Percentiles rank a stretch among this genome's conserved stretches.
Evolutionary conservation across 805 yeast species (phyloP).

Genomic region (Saturnispora besseyi): DNA sequence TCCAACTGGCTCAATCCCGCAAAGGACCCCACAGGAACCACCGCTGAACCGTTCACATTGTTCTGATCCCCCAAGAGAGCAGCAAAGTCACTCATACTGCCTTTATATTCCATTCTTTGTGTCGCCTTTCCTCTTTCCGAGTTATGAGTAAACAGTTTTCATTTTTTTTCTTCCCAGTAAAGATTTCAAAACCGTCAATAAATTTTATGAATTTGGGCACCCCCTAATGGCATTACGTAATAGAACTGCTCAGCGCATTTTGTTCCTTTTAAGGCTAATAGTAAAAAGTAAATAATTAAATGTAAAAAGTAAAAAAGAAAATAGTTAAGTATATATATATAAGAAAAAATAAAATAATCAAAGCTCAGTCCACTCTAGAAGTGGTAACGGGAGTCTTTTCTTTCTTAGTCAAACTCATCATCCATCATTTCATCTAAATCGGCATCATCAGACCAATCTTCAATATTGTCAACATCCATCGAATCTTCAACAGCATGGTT

Average conservation of each 20-base stretch:
- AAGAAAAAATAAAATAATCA: no score
- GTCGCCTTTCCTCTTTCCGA: background rate
- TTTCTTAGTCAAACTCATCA: slow-evolving; percentile 13
- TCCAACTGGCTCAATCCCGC: slow-evolving; percentile 5
- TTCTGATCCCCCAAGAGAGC: background rate
- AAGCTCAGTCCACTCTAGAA: no score
- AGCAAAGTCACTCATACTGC: slow-evolving; percentile 5
- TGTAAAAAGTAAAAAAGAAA: background rate
- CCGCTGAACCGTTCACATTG: background rate
- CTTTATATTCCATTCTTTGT: slow-evolving; percentile 2
- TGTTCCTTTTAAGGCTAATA: no score
- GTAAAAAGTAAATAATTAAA: background rate
- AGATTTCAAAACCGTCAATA: background rate
- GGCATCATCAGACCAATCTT: slow-evolving; percentile 54
- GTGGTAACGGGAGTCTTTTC: background rate
- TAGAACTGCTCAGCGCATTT: background rate
- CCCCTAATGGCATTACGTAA: no score
- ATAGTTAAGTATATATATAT: background rate
- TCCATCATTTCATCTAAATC: slow-evolving; percentile 37
- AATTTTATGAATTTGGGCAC: background rate
- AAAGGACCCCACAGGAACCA: slow-evolving; percentile 1
- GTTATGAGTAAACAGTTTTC: background rate
- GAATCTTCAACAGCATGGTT: slow-evolving; percentile 63
- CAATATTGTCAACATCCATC: slow-evolving; percentile 48
- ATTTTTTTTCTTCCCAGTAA: background rate